These are phyloP conservation scores for Fusarium lyarnte DNA, from an alignment of 2,329 filamentous ascomycete species.

Conservation along the genomic window DNA sequence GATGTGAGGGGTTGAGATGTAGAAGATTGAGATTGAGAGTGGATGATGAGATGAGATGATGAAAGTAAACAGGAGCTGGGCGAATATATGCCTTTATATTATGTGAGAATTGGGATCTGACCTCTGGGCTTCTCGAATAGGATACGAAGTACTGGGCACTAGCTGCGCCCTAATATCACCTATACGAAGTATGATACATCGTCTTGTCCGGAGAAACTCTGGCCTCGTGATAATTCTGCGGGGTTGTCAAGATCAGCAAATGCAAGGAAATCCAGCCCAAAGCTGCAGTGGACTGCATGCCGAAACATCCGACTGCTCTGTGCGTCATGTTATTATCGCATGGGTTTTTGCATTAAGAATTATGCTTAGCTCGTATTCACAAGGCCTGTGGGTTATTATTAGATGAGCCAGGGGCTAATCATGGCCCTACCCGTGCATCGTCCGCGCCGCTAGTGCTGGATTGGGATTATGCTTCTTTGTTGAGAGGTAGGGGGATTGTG, in stretches of 20 bases:
- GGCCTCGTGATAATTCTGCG: not conserved
- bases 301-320: not conserved
- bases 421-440: not conserved
- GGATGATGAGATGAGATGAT: not conserved
- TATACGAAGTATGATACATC: conserved; percentile 7
- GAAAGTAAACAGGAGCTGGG: not conserved
- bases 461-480: not conserved
- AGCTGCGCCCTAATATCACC: conserved; percentile 11
- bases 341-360: not conserved
- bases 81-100: conserved; percentile 4
- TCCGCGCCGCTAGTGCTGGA: not conserved
- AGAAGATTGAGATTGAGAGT: not conserved
- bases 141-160: conserved; percentile 6
- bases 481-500: not conserved
- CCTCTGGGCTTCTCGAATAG: not conserved
- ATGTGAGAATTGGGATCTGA: not conserved
- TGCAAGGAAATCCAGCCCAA: not conserved
- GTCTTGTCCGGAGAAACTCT: not conserved
- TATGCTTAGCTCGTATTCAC: conserved; percentile 13
- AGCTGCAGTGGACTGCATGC: not conserved
- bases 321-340: not conserved
- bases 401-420: not conserved
- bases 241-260: not conserved
- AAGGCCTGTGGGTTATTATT: not conserved
- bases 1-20: not conserved